phyloP scores from a whole-genome alignment of 305 asterid species.

The Ajuga reptans region DNA sequence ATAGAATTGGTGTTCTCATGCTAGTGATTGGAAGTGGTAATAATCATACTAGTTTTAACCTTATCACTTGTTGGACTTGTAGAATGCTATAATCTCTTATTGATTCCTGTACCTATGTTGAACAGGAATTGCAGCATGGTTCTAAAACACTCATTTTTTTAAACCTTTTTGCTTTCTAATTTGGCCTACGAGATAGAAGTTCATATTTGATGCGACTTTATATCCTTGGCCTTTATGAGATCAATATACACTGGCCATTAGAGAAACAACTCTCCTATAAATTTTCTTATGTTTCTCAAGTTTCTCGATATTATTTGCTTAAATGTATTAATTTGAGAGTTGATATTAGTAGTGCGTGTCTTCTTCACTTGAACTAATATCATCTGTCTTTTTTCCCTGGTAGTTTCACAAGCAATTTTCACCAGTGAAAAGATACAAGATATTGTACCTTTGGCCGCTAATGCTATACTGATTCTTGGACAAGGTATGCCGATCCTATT shows the following conservation, averaged over 20 bases:
- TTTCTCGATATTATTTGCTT: neutral
- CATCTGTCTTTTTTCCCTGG: conserved; percentile 9
- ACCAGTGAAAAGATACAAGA: conserved; percentile 71
- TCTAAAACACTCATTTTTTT: neutral
- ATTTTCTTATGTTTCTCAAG: neutral
- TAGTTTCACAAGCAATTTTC: conserved; percentile 63
- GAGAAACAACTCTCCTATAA: neutral
- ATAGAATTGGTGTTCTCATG: too few species aligned
- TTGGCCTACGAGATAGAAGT: neutral
- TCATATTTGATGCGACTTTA: neutral
- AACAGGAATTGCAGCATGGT: neutral
- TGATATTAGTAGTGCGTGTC: neutral
- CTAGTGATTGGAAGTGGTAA: too few species aligned
- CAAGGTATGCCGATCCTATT: conserved; percentile 48
- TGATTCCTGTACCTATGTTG: too few species aligned
- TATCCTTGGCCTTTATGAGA: neutral
- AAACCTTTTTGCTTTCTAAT: neutral
- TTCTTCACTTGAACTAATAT: conserved; percentile 6
- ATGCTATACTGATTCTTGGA: conserved; percentile 66
- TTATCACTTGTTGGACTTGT: too few species aligned
- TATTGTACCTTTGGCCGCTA: conserved; percentile 50
- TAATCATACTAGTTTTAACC: too few species aligned
- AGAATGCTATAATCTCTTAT: too few species aligned
- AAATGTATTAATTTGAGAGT: neutral
- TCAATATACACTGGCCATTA: neutral